These are phyloP conservation scores for Spergularia marina DNA, from an alignment of 148 eudicot species.

Conservation along the genomic window DNA sequence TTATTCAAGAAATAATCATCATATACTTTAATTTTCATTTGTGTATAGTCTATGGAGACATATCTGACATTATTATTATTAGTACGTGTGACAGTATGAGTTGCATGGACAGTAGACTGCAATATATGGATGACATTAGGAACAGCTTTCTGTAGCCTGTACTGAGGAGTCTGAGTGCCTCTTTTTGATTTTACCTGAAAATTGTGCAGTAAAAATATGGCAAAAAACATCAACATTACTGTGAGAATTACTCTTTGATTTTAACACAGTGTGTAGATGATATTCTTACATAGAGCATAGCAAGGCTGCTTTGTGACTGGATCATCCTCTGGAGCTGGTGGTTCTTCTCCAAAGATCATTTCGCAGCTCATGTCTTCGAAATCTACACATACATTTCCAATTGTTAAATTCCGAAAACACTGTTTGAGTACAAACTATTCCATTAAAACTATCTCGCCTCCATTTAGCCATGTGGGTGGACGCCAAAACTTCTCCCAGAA, in stretches of 20 bases:
- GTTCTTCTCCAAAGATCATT: constrained; percentile 68
- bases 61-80: too few species aligned
- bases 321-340: constrained; percentile 49
- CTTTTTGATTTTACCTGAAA: constrained; percentile 47
- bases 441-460: too few species aligned
- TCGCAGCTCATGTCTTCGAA: constrained; percentile 92
- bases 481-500: too few species aligned
- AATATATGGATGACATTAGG: too few species aligned
- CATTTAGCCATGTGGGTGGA: too few species aligned
- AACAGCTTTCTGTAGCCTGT: too few species aligned
- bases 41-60: neutral
- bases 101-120: too few species aligned
- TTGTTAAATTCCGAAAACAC: too few species aligned
- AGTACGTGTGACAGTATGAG: too few species aligned
- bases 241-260: neutral
- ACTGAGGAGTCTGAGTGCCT: constrained; percentile 20
- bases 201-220: neutral
- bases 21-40: neutral
- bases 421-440: too few species aligned
- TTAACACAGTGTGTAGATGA: neutral
- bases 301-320: constrained; percentile 63
- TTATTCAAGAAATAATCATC: neutral
- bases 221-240: neutral
- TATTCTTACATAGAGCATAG: constrained; percentile 54
- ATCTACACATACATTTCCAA: constrained; percentile 38